Conservation (phyloP, 1,139 yeast genomes). For the Protomyces lactucae-debilis region DNA sequence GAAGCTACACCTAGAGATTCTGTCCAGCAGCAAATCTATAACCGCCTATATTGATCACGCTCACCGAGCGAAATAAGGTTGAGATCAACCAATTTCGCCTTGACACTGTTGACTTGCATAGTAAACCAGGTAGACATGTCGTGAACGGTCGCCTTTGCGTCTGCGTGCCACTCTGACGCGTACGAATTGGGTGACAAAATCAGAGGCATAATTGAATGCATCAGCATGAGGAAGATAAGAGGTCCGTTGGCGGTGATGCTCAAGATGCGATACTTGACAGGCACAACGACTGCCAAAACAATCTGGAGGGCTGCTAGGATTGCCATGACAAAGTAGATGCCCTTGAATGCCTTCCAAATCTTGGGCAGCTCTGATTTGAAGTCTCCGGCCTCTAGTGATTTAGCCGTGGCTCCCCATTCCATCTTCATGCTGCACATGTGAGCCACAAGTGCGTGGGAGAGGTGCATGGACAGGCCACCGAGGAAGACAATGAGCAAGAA, state of each 20-base stretch:
- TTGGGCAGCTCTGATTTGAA: conserved; percentile 31
- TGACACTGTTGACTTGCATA: not conserved
- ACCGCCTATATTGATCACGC: conserved; percentile 1
- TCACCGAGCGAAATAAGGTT: conserved; percentile 12
- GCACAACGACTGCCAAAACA: conserved; percentile 8
- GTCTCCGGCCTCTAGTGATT: conserved; percentile 30
- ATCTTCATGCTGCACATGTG: conserved; percentile 31
- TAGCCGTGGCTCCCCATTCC: conserved; percentile 33
- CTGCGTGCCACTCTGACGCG: conserved; percentile 25
- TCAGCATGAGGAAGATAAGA: conserved; percentile 27
- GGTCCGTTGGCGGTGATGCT: conserved; percentile 27
- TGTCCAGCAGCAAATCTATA: not conserved
- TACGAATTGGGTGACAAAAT: conserved; percentile 25
- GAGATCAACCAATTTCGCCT: conserved; percentile 2
- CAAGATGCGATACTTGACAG: conserved; percentile 6
- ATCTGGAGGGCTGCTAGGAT: conserved; percentile 7
- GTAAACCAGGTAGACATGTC: not conserved
- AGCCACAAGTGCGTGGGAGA: conserved; percentile 29
- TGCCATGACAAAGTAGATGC: conserved; percentile 2
- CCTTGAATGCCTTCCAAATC: conserved; percentile 26
- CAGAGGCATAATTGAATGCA: conserved; percentile 29
- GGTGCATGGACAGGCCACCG: conserved; percentile 31
- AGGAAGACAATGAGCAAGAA: conserved; percentile 27
- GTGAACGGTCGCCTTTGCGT: conserved; percentile 3
- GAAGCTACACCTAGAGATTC: not conserved